A percentile compares a stretch with the other conserved stretches of the same genome.
Conservation (phyloP, 805 yeast species). For the Nakazawaea populi region DNA sequence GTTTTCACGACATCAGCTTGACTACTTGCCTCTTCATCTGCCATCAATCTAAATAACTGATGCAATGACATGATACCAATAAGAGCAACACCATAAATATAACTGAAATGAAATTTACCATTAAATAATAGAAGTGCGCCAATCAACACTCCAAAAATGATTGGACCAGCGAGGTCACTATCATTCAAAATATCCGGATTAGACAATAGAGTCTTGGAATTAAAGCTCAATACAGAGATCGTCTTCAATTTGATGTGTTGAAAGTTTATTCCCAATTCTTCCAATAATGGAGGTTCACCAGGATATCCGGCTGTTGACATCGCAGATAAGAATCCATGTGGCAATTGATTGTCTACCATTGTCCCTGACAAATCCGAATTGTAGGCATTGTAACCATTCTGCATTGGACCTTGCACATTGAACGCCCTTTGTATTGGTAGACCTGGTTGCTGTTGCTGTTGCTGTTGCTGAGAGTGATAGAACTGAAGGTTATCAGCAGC, state of each 20-base stretch:
- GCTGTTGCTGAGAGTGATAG: slow-evolving; percentile 6
- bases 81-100: slow-evolving; percentile 92
- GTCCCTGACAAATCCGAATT: slow-evolving; percentile 32
- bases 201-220: slow-evolving; percentile 43
- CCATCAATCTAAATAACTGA: slow-evolving; percentile 81
- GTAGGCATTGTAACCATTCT: slow-evolving; percentile 26
- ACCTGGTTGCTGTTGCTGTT: slow-evolving; percentile 2
- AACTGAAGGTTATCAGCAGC: slow-evolving; percentile 12
- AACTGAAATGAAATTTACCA: slow-evolving; percentile 95
- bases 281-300: slow-evolving; percentile 89
- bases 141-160: slow-evolving; percentile 79
- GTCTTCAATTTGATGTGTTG: slow-evolving; percentile 83
- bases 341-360: slow-evolving; percentile 39
- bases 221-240: slow-evolving; percentile 77
- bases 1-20: slow-evolving; percentile 56
- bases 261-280: slow-evolving; percentile 92
- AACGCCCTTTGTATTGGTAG: neutral
- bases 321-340: slow-evolving; percentile 83
- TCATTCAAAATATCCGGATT: slow-evolving; percentile 72
- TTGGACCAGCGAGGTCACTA: slow-evolving; percentile 92
- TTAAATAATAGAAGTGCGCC: slow-evolving; percentile 78
- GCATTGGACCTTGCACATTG: slow-evolving; percentile 29
- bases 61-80: slow-evolving; percentile 86
- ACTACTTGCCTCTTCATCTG: slow-evolving; percentile 39
- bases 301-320: slow-evolving; percentile 90